These are phyloP conservation scores for Paecilomyces sp. DNA, from an alignment of 2,329 filamentous ascomycete genomes.

Conservation along the genomic window DNA sequence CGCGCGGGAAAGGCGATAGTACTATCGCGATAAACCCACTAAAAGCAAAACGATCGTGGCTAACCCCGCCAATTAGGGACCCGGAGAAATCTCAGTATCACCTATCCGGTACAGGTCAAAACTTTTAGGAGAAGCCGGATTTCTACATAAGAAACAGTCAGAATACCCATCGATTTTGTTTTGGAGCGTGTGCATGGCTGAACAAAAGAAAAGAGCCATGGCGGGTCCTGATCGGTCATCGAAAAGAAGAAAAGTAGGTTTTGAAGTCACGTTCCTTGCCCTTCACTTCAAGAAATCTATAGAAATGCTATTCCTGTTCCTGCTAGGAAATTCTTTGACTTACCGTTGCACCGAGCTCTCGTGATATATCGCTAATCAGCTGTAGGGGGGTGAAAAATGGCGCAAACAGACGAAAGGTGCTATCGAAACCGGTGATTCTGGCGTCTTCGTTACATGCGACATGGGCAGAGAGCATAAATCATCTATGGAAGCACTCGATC, in stretches of 20 bases:
- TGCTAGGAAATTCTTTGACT: not conserved
- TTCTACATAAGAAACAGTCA: not conserved
- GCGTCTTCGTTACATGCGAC: conserved; percentile 58
- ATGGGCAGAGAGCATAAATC: conserved; percentile 56
- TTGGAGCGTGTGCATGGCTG: conserved; percentile 13
- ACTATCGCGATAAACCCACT: not conserved
- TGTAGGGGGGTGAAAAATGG: conserved; percentile 23
- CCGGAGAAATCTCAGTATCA: not conserved
- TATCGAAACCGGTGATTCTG: conserved; percentile 47
- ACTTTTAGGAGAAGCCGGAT: not conserved
- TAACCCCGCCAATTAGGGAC: not conserved
- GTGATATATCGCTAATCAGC: not conserved
- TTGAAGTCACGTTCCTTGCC: not conserved
- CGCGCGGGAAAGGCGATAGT: not conserved
- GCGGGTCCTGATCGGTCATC: conserved; percentile 15
- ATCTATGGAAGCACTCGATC: conserved; percentile 49
- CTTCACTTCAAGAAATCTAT: not conserved
- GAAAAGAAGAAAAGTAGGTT: conserved; percentile 28
- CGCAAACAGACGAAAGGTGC: conserved; percentile 15
- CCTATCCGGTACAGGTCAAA: not conserved
- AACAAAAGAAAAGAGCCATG: conserved; percentile 24
- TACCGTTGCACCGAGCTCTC: conserved; percentile 2
- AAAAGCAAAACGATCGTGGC: not conserved
- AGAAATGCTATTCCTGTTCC: not conserved
- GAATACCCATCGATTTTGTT: not conserved